Base-by-base conservation (phyloP, 75 land plant genomes). In the Picea glauca region DNA sequence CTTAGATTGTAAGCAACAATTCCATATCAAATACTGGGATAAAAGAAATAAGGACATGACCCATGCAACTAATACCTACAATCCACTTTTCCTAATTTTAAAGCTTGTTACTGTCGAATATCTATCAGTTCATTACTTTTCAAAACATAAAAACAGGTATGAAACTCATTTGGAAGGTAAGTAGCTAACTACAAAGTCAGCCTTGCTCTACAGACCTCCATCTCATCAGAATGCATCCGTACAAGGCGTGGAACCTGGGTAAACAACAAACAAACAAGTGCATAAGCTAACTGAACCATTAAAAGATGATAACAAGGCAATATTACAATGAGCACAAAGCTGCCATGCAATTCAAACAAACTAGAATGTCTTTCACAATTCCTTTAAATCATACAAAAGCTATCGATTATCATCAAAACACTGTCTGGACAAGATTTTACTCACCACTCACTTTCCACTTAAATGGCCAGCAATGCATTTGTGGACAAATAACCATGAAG, bases 141-240 rank as follows among this genome's bases (percentile, higher is more conserved):
- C 70, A 66, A 66, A 50, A 50, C 56, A 9, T 50, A 50, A 54
- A 58, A 58, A 8, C 2, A 43, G 43, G 13, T 70, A 70, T 20
- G n/a, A 70, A 11, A 70, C n/a, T 70, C 13, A 38, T 38, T 70
- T 11, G 11, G 32, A 66, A 66, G 70, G 50, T 35, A 43, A 20
- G 21, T 70, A 70, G 40, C 50, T 43, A 38, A 17, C 38, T 33
- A 14, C n/a, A 67, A 35, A 32, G 38, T 67, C 46, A 67, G 72
- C 32, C 30, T 38, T 30, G 26, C 17, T 50, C 31, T 62, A 78
- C 96, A 67, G 61, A 98, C 98, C 96, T 98, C 99, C 99, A 98
- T 98, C 70, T 98, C 99, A 89, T 98, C 85, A 35, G 98, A 87
- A 80, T 98, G 99, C 99, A 98, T 95, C 70, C 95, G 91, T 13